phyloP scores from a whole-genome alignment of 805 yeast species.

The Blastobotrys muscicola region DNA sequence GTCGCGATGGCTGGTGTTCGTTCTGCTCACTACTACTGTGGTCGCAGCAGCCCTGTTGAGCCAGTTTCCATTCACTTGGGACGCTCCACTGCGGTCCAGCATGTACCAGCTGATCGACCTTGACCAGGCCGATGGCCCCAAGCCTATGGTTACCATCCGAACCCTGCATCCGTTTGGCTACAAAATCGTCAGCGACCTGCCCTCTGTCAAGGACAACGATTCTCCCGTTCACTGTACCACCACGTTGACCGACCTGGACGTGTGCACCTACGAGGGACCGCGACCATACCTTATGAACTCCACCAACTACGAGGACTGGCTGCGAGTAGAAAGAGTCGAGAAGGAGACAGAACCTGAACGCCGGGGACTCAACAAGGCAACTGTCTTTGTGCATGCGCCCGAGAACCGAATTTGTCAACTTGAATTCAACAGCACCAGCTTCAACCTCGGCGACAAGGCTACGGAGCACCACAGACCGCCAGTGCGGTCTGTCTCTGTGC shows the following conservation, averaged over 20 bases:
- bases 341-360: conserved; percentile 30
- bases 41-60: conserved; percentile 31
- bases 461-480: conserved; percentile 38
- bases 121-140: conserved; percentile 21
- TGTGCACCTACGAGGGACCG: conserved; percentile 43
- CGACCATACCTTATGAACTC: conserved; percentile 41
- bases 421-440: conserved; percentile 44
- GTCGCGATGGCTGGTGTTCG: conserved; percentile 40
- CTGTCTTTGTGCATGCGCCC: conserved; percentile 45
- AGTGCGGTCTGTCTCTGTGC: conserved; percentile 49
- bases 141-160: conserved; percentile 33
- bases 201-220: conserved; percentile 41
- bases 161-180: conserved; percentile 44
- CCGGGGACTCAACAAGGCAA: conserved; percentile 37
- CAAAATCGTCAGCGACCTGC: conserved; percentile 47
- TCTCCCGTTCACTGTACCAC: conserved; percentile 25
- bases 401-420: conserved; percentile 59
- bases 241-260: conserved; percentile 39
- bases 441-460: conserved; percentile 24
- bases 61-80: conserved; percentile 48
- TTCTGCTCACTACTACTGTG: conserved; percentile 32
- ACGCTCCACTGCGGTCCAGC: conserved; percentile 62
- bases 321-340: conserved; percentile 42
- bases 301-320: conserved; percentile 33
- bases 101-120: conserved; percentile 56